Base-by-base conservation (phyloP, 2,329 filamentous ascomycete species). In the Cordyceps javanica region DNA sequence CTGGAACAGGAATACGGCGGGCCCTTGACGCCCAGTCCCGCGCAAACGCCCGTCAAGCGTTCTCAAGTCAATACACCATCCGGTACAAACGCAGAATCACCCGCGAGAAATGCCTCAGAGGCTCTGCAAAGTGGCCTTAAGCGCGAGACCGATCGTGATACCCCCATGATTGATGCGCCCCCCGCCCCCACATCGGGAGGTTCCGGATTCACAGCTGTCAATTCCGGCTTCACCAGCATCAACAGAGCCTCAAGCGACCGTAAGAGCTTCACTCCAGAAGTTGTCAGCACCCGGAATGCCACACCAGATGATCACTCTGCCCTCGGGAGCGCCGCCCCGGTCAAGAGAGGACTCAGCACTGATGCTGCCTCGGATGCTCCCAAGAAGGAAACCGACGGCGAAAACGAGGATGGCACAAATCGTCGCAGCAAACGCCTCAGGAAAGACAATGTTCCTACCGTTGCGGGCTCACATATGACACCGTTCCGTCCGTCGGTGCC, bases 391-490 rank as follows among this genome's bases (percentile, higher is more conserved):
- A 69, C 67, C 10, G 73, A 74, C 4, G 68, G 67, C 11, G 82
- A 83, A 10, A 87, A 91, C 55, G 88, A 91, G 51, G 77, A 76
- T 63, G 82, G 82, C 21, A 26, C 36, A 61, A 90, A 88, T 62
- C 84, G 94, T 61, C 86, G 93, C 59, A 97, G 92, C 72, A 99
- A 99, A 75, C 86, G 94, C 44, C 79, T 96, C 13, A 96, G 94
- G 72, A 96, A 95, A 59, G 82, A 85, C 72, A 77, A 79, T 44
- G 82, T 87, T 36, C 91, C 93, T 44, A 96, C 90, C 34, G 91
- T 99, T 64, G 91, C 91, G 62, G 94, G 94, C 56, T 97, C 93
- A 54, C 91, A 97, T 74, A 97, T 97, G 91, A 94, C 90, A 60
- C 84, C 93, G 67, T 91, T 96, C 68, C 89, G 93, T 55, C 90